Base-by-base conservation (phyloP, 2,329 filamentous ascomycete genomes). In the Talaromyces sp. region DNA sequence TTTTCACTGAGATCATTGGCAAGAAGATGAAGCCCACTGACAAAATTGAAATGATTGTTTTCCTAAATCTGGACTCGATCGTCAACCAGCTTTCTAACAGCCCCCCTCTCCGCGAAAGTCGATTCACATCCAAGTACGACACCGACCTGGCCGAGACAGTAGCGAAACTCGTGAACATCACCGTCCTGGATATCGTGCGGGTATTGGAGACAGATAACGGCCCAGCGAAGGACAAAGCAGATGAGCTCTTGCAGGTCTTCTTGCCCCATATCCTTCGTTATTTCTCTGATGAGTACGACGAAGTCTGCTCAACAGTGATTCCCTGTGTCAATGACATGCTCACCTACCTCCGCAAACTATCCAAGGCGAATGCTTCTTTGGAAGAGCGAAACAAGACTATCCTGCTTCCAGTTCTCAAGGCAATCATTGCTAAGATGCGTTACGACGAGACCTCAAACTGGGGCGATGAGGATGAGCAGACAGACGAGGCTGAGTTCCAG, bases 21-120 rank as follows among this genome's bases (percentile, higher is more conserved):
- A 99, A 99, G 82, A 97, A 97, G 80, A 99, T 99, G 94, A 91
- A 90, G 65, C 82, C 91, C 1, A 80, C 84, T 33, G 93, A 97
- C 77, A 99, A 99, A 81, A 88, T 96, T 65, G 88, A 95, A 65
- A 86, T 99, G 80, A 95, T 99, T 62, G 79, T 86, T 20, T 96
- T 96, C 72, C 82, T 99, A 60, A 96, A 94, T 70, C 81, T 99
- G 35, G 85, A 87, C 57, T 86, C 88, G 46, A 91, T 99, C 62
- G 87, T 97, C 47, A 84, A 86, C 32, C 90, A 96, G 74, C 86
- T 99, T 49, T 86, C 96, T 60, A 84, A 84, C 58, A 96, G 90
- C 69, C 88, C 91, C 24, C 86, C 90, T 2, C 78, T 99, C 52
- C 83, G 85, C 66, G 88, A 95, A 59, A 85, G 86, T 69, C 86